Conservation (phyloP, 768 basidiomycete genomes). For the Mycena leptocephala region DNA sequence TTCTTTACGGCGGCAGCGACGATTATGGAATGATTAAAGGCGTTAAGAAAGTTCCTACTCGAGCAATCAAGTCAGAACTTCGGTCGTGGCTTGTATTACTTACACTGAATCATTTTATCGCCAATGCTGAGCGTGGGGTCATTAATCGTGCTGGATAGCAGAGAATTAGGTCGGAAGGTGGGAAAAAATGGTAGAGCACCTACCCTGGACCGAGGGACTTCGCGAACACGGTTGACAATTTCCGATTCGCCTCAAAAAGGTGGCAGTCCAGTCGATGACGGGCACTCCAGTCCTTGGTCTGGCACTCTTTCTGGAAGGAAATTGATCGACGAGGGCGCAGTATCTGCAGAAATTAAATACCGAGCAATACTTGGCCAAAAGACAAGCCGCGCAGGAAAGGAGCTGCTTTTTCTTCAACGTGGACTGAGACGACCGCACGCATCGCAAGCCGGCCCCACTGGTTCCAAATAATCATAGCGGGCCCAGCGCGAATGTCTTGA, state of each 20-base stretch:
- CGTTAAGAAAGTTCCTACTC: too few relatives aligned
- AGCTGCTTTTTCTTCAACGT: not conserved
- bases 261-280: not conserved
- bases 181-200: not conserved
- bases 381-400: slow-evolving; percentile 3
- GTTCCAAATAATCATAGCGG: too few relatives aligned
- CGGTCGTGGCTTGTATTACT: too few relatives aligned
- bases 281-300: not conserved
- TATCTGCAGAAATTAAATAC: not conserved
- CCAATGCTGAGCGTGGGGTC: not conserved
- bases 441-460: slow-evolving; percentile 7
- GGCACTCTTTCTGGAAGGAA: slow-evolving; percentile 4
- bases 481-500: too few relatives aligned
- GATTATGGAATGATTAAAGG: too few relatives aligned
- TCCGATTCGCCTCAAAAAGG: slow-evolving; percentile 10
- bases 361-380: slow-evolving; percentile 4
- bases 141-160: slow-evolving; percentile 6
- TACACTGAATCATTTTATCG: slow-evolving; percentile 6
- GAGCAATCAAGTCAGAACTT: too few relatives aligned
- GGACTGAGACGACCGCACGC: not conserved
- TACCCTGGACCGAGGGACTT: not conserved
- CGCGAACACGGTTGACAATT: too few relatives aligned
- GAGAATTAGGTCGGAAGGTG: too few relatives aligned
- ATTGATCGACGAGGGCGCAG: not conserved
- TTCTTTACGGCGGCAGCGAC: too few relatives aligned